A percentile compares a stretch with the other conserved stretches of the same genome.
phyloP scores from a whole-genome alignment of 192 early-diverging fungal genomes.

The Backusella morwellensis region DNA sequence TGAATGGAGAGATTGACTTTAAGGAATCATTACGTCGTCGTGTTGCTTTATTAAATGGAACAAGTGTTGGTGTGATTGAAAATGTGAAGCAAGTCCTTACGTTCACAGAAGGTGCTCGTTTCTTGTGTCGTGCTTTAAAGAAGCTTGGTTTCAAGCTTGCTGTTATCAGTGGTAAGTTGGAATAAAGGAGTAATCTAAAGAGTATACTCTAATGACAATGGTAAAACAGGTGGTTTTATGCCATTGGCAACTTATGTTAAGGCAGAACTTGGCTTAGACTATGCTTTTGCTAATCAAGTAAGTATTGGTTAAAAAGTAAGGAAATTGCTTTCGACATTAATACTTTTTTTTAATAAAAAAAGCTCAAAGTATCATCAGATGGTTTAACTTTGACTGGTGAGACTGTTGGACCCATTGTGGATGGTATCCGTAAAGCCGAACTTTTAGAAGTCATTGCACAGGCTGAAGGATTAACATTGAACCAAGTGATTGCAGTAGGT shows the following conservation, averaged over 20 bases:
- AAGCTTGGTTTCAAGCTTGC: constrained; percentile 93
- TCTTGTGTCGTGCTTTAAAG: constrained; percentile 86
- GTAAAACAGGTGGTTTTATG: constrained; percentile 77
- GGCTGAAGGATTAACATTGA: constrained; percentile 77
- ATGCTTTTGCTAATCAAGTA: constrained; percentile 95
- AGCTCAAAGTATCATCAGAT: constrained; percentile 84
- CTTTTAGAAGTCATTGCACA: constrained; percentile 95
- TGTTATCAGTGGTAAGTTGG: constrained; percentile 78
- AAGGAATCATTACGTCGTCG: constrained; percentile 87
- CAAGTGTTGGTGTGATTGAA: constrained; percentile 78
- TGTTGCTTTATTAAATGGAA: constrained; percentile 85
- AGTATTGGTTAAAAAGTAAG: not conserved
- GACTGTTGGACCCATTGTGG: constrained; percentile 86
- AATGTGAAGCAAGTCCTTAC: constrained; percentile 70
- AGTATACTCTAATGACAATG: not conserved
- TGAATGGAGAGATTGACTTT: constrained; percentile 98
- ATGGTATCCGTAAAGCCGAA: constrained; percentile 92
- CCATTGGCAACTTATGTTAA: constrained; percentile 93
- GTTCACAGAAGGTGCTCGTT: constrained; percentile 91
- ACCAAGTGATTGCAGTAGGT: constrained; percentile 96
- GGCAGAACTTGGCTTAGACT: constrained; percentile 86
- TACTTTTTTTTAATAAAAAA: not conserved
- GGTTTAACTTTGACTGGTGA: constrained; percentile 83
- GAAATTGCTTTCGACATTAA: not conserved
- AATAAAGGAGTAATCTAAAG: not conserved